These are phyloP conservation scores for Tylopilus sp. DNA, from an alignment of 1,284 basidiomycete species.

Conservation along the genomic window DNA sequence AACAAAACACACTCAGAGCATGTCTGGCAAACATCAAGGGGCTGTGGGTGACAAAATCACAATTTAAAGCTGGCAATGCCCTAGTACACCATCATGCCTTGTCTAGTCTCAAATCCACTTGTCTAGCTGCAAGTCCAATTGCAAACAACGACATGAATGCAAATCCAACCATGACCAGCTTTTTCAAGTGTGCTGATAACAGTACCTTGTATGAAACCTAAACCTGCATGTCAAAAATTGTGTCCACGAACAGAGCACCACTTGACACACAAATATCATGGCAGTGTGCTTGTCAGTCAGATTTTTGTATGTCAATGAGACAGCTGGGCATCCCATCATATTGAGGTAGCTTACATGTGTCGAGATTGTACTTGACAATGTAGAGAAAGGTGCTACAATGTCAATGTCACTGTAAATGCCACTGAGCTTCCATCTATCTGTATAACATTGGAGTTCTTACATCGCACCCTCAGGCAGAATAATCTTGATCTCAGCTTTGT, in stretches of 20 bases:
- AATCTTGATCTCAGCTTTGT: conserved; percentile 80
- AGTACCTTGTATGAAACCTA: conserved; percentile 89
- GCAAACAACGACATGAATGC: conserved; percentile 72
- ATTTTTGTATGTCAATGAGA: conserved; percentile 75
- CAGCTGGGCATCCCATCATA: conserved; percentile 82
- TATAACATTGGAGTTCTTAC: conserved; percentile 57
- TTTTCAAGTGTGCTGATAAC: conserved; percentile 77
- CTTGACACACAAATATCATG: conserved; percentile 68
- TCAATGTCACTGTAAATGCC: conserved; percentile 70
- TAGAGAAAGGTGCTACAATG: conserved; percentile 79
- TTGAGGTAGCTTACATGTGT: conserved; percentile 91
- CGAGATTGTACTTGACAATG: conserved; percentile 63
- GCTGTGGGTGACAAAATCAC: conserved; percentile 26
- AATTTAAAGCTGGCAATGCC: too few relatives aligned
- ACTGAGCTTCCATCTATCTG: conserved; percentile 15
- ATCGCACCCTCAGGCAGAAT: conserved; percentile 93
- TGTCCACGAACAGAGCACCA: conserved; percentile 12
- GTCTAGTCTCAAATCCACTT: conserved; percentile 70
- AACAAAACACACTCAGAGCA: conserved; percentile 5
- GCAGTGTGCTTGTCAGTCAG: conserved; percentile 82
- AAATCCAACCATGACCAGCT: conserved; percentile 76
- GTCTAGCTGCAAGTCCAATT: conserved; percentile 63
- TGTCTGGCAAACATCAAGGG: conserved; percentile 31
- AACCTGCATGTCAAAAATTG: conserved; percentile 29
- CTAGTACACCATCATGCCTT: conserved; percentile 51